A percentile compares a stretch with the other conserved stretches of the same genome.
phyloP scores from a whole-genome alignment of 169 alveolate species.

The Eimeria falciformis region DNA sequence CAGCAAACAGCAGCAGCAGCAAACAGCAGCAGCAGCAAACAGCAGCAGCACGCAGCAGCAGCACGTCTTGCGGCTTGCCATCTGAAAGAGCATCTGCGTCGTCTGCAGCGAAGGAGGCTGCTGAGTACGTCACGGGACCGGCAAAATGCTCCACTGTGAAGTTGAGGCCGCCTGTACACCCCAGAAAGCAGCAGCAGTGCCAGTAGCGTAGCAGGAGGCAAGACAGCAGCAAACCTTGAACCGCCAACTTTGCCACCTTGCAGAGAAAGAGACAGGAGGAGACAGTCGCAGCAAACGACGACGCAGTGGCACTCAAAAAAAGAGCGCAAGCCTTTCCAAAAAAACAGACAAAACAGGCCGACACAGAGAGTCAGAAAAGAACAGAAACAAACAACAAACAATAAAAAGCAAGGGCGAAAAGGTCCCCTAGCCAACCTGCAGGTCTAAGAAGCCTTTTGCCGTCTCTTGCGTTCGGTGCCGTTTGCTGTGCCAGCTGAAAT shows the following conservation, averaged over 20 bases:
- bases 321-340: no score
- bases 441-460: not conserved
- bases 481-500: not conserved
- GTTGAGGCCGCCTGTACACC: not conserved
- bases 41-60: constrained; percentile 16
- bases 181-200: constrained; percentile 5
- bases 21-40: constrained; percentile 14
- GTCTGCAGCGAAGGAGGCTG: not conserved
- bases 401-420: not conserved
- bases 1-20: constrained; percentile 23
- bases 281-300: not conserved
- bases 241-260: not conserved
- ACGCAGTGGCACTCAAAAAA: no score
- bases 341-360: not conserved
- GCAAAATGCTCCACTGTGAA: not conserved
- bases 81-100: constrained; percentile 17
- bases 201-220: not conserved
- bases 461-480: not conserved
- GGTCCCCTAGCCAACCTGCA: not conserved
- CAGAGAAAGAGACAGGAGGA: not conserved
- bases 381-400: not conserved
- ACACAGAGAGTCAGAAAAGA: not conserved
- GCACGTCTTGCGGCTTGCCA: not conserved
- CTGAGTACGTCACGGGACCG: not conserved
- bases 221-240: not conserved